Evolutionary conservation across 2,329 filamentous ascomycete genomes (phyloP), one percentile per base, ranked within the genome.

Genomic region (Monosporascus sp.): DNA sequence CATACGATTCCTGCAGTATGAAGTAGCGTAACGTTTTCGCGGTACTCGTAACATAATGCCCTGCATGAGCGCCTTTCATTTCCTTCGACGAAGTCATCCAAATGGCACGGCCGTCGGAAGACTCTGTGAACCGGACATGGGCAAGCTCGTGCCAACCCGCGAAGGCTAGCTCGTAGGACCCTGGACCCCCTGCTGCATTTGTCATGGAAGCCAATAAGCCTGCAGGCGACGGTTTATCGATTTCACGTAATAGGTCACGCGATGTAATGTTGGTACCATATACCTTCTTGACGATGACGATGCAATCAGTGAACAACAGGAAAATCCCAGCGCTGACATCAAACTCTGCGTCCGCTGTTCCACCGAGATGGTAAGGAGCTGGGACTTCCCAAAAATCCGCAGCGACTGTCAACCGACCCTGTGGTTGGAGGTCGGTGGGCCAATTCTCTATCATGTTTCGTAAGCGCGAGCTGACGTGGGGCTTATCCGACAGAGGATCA

Each of bases 271-370:
- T 82, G 51, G 79, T 80, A 8, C 80, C 79, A 3, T 77, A 74
- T 27, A 82, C 74, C 68, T 92, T 96, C 59, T 85, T 86, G 15
- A 96, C 72, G 20, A 96, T 74, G 17, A 96, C 79, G 1, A 97
- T 68, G 51, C 83, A 88, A 62, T 97, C 92, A 3, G 89, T 83
- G 65, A 97, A 97, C 3, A 97, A 75, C 3, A 97, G 73, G 49
- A 97, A 79, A 24, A 96, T 84, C 1, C 89, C 88, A 2, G 82
- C 74, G 42, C 76, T 75, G 20, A 82, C 79, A 15, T 70, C 69
- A 41, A 70, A 62, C 24, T 71, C 66, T 57, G 63, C 70, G 63
- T 64, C 72, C 49, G 65, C 74, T 7, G 67, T 60, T 34, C 75
- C 72, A 25, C 75, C 58, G 0, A 67, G 57, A 25, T 76, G 72